Conservation (phyloP, 148 eudicot genomes). For the Spergularia marina region DNA sequence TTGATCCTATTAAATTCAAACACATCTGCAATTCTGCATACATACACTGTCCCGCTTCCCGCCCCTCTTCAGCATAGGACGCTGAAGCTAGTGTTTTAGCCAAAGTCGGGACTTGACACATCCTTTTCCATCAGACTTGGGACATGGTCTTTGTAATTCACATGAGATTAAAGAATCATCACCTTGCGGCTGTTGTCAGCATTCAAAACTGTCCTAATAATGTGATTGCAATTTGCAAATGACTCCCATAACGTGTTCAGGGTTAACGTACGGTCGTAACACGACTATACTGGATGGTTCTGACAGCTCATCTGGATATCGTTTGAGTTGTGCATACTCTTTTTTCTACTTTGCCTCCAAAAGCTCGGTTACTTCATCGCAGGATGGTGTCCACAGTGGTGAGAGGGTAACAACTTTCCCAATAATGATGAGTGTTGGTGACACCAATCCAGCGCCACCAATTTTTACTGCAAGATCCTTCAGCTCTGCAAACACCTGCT, state of each 20-base stretch:
- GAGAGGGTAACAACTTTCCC: constrained; percentile 96
- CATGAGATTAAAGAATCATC: too few relatives aligned
- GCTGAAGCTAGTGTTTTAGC: background rate
- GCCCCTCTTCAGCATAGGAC: background rate
- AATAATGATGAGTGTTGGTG: constrained; percentile 88
- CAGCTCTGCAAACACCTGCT: constrained; percentile 75
- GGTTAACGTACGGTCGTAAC: background rate
- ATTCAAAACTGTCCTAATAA: background rate
- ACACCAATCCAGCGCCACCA: constrained; percentile 47
- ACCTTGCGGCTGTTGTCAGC: too few relatives aligned
- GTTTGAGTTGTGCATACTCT: background rate
- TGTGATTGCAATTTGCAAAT: constrained; percentile 1
- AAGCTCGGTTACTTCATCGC: constrained; percentile 22
- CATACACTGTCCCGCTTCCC: background rate
- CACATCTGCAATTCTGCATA: background rate
- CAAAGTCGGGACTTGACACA: background rate
- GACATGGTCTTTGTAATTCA: background rate
- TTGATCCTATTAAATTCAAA: background rate
- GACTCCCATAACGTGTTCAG: background rate
- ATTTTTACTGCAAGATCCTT: constrained; percentile 72
- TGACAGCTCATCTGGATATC: background rate
- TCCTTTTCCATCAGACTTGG: background rate
- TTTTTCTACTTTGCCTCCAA: constrained; percentile 26
- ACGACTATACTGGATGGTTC: background rate
- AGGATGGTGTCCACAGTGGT: constrained; percentile 65